phyloP scores from a whole-genome alignment of 257 asterid species.

The Linderniella brevidens region DNA sequence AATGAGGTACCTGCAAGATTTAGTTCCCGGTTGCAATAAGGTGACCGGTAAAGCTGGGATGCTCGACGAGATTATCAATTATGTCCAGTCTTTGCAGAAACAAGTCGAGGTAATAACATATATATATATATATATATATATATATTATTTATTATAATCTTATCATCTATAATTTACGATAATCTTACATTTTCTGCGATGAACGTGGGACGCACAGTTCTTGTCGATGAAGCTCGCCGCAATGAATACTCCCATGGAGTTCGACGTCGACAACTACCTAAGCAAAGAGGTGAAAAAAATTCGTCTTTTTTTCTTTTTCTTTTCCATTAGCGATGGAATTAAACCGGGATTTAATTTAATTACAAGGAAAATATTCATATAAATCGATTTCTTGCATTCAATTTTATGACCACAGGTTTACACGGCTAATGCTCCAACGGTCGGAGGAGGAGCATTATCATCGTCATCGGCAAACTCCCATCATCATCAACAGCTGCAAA shows the following conservation, averaged over 20 bases:
- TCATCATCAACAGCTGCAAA: too few relatives aligned
- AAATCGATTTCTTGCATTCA: too few relatives aligned
- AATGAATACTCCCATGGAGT: background rate
- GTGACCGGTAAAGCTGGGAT: conserved; percentile 4
- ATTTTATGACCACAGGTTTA: too few relatives aligned
- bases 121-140: background rate
- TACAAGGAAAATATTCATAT: too few relatives aligned
- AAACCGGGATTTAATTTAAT: too few relatives aligned
- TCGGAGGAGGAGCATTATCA: too few relatives aligned
- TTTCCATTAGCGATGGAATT: too few relatives aligned
- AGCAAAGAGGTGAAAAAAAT: background rate
- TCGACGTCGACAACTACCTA: background rate
- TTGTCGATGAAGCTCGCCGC: conserved; percentile 4
- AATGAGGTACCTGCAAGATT: conserved; percentile 2
- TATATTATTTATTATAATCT: background rate
- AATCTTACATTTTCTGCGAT: background rate
- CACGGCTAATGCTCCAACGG: too few relatives aligned
- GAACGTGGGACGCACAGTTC: background rate
- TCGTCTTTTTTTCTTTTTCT: too few relatives aligned
- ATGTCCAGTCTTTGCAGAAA: conserved; percentile 1
- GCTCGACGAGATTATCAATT: conserved; percentile 4
- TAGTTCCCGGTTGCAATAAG: conserved; percentile 5
- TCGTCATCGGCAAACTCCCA: too few relatives aligned
- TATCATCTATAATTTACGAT: background rate
- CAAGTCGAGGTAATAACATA: conserved; percentile 1